Evolutionary conservation across 176 grass and related monocot species (phyloP), one percentile per base, ranked within the genome.

Genomic region (Hyparrhenia diplandra): DNA sequence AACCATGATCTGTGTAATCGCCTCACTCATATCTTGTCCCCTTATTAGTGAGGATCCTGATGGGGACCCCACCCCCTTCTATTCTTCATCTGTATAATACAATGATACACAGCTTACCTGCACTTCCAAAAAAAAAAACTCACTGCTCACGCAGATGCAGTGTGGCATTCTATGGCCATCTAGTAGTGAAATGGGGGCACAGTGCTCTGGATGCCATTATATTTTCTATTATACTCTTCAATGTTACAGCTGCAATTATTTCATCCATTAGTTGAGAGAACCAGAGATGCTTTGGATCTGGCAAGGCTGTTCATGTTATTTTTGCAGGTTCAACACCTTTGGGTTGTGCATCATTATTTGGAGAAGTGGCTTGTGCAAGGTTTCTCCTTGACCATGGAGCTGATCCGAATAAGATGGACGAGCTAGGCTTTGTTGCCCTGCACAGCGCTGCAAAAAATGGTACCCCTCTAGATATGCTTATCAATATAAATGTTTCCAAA

Each of bases 301-400:
- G 13, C 36, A n/a, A 74, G 17, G 7, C 64, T 55, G 58, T 36
- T 82, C 60, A 23, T 17, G 13, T 65, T 17, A 20, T 67, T 36
- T 66, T 67, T 12, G 37, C 8, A 87, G 79, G 85, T 76, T 36
- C 35, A 41, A 87, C 64, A 17, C 70, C 85, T 63, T 70, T 88
- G 67, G 58, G 35, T 64, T 60, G 55, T 69, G 80, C 80, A 60
- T n/a, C 80, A 70, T 75, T 77, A 52, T 65, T 64, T 77, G 85
- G 85, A 75, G 67, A 83, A 52, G 40, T 83, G 49, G 67, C 6
- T 47, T 49, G 25, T 13, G 18, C 58, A 27, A 88, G 74, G 20
- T 55, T 54, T 20, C 49, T 54, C n/a, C 51, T 55, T n/a, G 51
- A 55, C 51, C 51, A 55, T 55, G 51, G 51, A 55, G 51, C 51